Evolutionary conservation across 257 asterid genomes (phyloP), one percentile per base, ranked within the genome.

Genomic region (Marsdenia floribunda): DNA sequence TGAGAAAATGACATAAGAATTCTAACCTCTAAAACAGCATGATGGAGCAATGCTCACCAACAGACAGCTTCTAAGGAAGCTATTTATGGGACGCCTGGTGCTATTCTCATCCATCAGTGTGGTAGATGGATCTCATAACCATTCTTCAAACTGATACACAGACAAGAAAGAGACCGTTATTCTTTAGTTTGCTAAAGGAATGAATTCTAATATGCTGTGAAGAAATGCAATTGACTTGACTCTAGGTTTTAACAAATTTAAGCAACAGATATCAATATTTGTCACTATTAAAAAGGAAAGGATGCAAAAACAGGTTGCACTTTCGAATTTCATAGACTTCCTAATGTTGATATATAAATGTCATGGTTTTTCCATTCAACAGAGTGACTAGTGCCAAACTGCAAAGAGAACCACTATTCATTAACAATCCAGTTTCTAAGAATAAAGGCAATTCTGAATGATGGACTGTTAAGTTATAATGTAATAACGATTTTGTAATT

Each of bases 21-120:
- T 44, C 79, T 46, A 21, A 76, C 79, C 79, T 68, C 35, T 57
- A 69, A 21, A 76, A 33, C 60, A 29, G 29, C 60, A 26, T 46
- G 1, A 9, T 5, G 18, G 22, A 53, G 26, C 22, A 26, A 50
- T 5, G 19, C 57, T 74, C 63, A 35, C 64, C 22, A 18, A 66
- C 6, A 6, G 35, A 22, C 29, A 55, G 61, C 61, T 55, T 40
- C 12, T 14, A 13, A 21, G 2, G 4, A 73, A n/a, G 46, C 46
- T 38, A 42, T 29, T 13, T 35, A 49, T 14, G 29, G 12, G 21
- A 46, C 37, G 14, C 22, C 29, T 69, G 63, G 57, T 42, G 70
- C 53, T 38, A 29, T 69, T 57, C 60, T 68, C 42, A 15, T 40
- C 74, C 72, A 40, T 75, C 68, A 53, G 60, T 47, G 44, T 19